Evolutionary conservation across 768 basidiomycete species (phyloP), one percentile per base, ranked within the genome.

Genomic region (Arthromyces matolae): DNA sequence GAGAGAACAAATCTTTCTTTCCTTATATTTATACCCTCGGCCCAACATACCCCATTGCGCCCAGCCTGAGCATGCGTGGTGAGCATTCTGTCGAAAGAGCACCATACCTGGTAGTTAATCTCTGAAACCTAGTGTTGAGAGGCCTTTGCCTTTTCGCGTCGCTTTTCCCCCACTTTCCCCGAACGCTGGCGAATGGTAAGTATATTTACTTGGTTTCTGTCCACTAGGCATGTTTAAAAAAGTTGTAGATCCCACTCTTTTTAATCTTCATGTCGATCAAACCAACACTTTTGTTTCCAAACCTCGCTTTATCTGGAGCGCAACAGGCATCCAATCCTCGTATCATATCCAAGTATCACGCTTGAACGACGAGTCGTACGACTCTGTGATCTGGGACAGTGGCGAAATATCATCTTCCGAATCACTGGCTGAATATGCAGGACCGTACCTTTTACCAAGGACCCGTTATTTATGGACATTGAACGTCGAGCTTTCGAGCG

Each of bases 121-220:
- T 18, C 6, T 3, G 19, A 38, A 32, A 31, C 24, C 9, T 16
- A 53, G 52, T 32, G 41, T 34, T 18, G 40, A 50, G 48, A 29
- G 44, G 52, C 52, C 23, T 53, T 24, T 50, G 44, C 52, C 40
- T 52, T 42, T 10, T 50, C 35, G 35, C 35, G 16, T 47, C 29
- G 19, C 20, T 53, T 28, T 39, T 50, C 34, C 48, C 49, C 36
- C 33, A 45, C 44, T 31, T 53, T 1, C 31, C 10, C 14, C 45
- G 50, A 50, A 40, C 48, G 45, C 48, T 53, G 52, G 49, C 48
- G n/a, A n/a, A n/a, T 49, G 48, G 52, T 50, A 28, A 7, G 48
- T 43, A n/a, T n/a, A n/a, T 31, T 8, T 13, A 20, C 2, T 36
- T 19, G 14, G 8, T 23, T n/a, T 2, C 24, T 23, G 13, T 29